Evolutionary conservation across 768 basidiomycete genomes (phyloP).

Genomic region (Psilocybe subaeruginosa): DNA sequence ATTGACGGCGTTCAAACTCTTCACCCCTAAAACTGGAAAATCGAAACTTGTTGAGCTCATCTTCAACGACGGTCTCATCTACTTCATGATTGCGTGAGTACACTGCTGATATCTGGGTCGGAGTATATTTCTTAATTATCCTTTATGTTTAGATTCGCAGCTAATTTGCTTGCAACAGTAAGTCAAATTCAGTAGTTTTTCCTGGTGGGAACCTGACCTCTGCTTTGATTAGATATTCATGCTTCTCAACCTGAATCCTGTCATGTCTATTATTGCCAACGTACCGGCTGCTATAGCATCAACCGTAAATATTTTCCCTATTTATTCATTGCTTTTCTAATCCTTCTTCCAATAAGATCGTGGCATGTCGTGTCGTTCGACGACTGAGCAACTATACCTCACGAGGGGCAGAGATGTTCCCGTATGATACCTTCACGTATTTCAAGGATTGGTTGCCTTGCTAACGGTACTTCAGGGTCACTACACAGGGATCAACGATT

Average conservation of each 20-base stretch:
- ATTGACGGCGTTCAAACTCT: slow-evolving; percentile 65
- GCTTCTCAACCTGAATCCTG: slow-evolving; percentile 68
- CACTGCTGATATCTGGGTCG: background rate
- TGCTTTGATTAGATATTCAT: slow-evolving; percentile 49
- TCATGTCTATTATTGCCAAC: slow-evolving; percentile 76
- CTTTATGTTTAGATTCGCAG: slow-evolving; percentile 51
- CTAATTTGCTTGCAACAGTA: slow-evolving; percentile 71
- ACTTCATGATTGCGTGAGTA: slow-evolving; percentile 71
- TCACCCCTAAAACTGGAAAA: slow-evolving; percentile 44
- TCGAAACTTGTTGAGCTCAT: slow-evolving; percentile 66
- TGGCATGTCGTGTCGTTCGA: slow-evolving; percentile 62
- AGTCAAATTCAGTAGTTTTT: slow-evolving; percentile 18
- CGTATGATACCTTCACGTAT: slow-evolving; percentile 39
- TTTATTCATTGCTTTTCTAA: background rate
- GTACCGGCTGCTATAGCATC: slow-evolving; percentile 73
- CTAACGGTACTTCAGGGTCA: slow-evolving; percentile 27
- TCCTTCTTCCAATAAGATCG: slow-evolving; percentile 48
- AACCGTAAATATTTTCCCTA: slow-evolving; percentile 44
- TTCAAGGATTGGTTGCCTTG: background rate
- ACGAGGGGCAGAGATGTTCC: slow-evolving; percentile 52
- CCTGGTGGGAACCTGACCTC: background rate
- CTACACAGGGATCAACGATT: slow-evolving; percentile 56
- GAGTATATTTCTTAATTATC: background rate
- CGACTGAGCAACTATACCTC: slow-evolving; percentile 62
- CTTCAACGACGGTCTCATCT: slow-evolving; percentile 74